A percentile compares a stretch with the other conserved stretches of the same genome.
Conservation (phyloP, 208 protist species). For the Acanthamoeba lugdunensis region DNA sequence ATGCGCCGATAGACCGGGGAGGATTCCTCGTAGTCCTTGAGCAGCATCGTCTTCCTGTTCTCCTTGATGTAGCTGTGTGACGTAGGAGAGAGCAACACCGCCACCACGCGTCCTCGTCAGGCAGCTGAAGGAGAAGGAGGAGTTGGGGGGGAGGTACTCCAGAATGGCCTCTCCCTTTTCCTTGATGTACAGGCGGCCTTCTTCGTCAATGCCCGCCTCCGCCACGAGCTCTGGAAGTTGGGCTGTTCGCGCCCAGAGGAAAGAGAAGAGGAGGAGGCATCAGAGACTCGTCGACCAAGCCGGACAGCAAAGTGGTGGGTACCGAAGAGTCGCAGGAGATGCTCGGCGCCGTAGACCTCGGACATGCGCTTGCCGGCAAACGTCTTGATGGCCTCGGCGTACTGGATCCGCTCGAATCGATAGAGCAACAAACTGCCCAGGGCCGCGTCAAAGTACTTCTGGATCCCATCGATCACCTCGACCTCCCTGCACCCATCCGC, state of each 20-base stretch:
- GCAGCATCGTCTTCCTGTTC: constrained; percentile 36
- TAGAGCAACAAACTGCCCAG: constrained; percentile 68
- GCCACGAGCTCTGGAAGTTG: constrained; percentile 25
- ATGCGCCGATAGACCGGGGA: constrained; percentile 55
- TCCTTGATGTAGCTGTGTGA: constrained; percentile 11
- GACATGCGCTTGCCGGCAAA: neutral
- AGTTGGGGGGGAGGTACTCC: neutral
- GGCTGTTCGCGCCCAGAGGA: neutral
- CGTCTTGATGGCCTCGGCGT: constrained; percentile 54
- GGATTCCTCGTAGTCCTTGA: constrained; percentile 32
- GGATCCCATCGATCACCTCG: constrained; percentile 62
- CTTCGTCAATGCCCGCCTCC: constrained; percentile 53
- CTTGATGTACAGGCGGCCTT: constrained; percentile 33
- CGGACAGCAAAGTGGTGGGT: neutral
- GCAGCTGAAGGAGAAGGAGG: neutral
- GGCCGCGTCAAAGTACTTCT: constrained; percentile 59
- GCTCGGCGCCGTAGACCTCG: constrained; percentile 45
- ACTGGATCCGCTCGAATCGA: constrained; percentile 72
- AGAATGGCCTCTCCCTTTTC: constrained; percentile 53
- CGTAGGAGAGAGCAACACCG: neutral
- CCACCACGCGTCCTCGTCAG: neutral
- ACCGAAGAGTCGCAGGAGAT: constrained; percentile 67
- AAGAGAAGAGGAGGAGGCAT: neutral
- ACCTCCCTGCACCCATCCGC: neutral
- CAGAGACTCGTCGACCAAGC: neutral